Base-by-base conservation (phyloP, 1,139 yeast species). In the Hansenula sp. region DNA sequence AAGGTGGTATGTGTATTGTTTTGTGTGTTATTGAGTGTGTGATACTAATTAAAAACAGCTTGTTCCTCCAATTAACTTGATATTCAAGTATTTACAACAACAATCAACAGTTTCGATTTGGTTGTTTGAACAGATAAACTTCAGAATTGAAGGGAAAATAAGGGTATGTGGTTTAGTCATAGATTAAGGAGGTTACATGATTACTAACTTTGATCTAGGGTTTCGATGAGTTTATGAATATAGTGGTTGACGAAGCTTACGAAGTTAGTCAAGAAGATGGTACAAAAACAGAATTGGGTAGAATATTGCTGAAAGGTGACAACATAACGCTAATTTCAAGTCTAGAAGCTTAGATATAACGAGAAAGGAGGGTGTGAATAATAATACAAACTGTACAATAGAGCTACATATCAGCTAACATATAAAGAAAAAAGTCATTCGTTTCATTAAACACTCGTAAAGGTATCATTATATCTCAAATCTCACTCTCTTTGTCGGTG, bases 191-290 rank as follows among this genome's bases (percentile, higher is more conserved):
- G 16, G 6, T 26, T 12, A 11, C 7, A 10, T 24, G 8, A 12
- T 5, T 31, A 36, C 39, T 39, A 39, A 39, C 38, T 25, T 14
- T 14, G 6, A 12, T 2, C 6, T 19, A 44, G 47, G 99, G 99
- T 1, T 92, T 94, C 62, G 99, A 94, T 61, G 98, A 94, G 65
- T 92, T 89, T 57, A 92, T 94, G 98, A 94, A 94, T 56, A 65
- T 94, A 16, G 97, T 90, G n/a, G 66, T 94, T 13, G 96, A 87
- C 45, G 92, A 89, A 43, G 96, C 97, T 0, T 72, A 75, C 16
- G 96, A 92, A 54, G 66, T 84, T 34, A 32, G 66, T 44, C 47
- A 56, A 39, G 55, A 62, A 45, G 69, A 72, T 42, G 76, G 79
- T n/a, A 50, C 66, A 40, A 65, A 57, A 50, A 60, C 73, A 14